Evolutionary conservation across 495 filamentous ascomycete genomes (phyloP).

Genomic region (Talaromyces nanjingensis): DNA sequence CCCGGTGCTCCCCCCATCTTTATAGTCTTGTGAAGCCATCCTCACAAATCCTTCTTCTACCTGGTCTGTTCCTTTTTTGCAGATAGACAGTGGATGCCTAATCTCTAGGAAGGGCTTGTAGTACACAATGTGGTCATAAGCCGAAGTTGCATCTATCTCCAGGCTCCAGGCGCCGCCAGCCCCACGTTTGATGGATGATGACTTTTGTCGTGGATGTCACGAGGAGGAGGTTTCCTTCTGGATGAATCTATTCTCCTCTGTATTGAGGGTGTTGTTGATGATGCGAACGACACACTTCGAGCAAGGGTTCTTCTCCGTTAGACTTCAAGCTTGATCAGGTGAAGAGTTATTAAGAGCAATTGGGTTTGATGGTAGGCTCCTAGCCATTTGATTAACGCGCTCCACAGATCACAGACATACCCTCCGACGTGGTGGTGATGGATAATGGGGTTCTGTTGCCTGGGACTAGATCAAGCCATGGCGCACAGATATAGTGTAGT

Average conservation of each 20-base stretch:
- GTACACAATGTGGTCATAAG: neutral
- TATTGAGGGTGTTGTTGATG: neutral
- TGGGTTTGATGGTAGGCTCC: neutral
- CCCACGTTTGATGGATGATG: neutral
- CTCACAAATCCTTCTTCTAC: neutral
- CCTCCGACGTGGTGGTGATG: neutral
- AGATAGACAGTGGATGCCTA: neutral
- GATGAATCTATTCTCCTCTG: no score
- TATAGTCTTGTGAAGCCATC: conserved; percentile 17
- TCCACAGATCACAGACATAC: neutral
- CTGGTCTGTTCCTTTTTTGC: neutral
- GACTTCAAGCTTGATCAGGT: neutral
- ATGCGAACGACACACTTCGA: neutral
- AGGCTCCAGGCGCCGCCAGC: neutral
- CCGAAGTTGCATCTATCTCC: neutral
- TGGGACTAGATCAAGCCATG: conserved; percentile 6
- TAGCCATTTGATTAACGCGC: neutral
- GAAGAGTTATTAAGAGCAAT: neutral
- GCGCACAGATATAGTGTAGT: neutral
- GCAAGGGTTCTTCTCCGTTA: neutral
- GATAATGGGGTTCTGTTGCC: neutral
- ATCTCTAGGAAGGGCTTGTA: neutral
- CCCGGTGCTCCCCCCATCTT: conserved; percentile 11
- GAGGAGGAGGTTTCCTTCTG: neutral
- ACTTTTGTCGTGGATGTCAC: neutral